Percentiles rank a stretch among this genome's conserved stretches.
Evolutionary conservation across 306 rosid genomes (phyloP).

Genomic region (Nissolia schottii): DNA sequence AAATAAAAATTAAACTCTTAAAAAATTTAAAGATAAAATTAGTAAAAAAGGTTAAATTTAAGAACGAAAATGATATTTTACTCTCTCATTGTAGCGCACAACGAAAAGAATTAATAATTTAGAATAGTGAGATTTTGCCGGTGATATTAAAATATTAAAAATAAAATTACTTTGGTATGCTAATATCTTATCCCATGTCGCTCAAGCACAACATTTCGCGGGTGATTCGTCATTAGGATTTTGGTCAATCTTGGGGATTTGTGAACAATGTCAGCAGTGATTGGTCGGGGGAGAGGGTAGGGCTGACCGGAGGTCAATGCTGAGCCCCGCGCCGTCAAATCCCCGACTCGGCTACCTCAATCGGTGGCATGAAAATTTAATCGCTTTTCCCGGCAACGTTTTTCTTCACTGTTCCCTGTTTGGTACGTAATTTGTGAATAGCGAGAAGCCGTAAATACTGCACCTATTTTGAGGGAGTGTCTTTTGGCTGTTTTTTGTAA

Average conservation of each 20-base stretch:
- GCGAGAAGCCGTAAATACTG: neutral
- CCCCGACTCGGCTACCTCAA: neutral
- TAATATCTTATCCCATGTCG: neutral
- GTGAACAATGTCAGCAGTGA: slow-evolving; percentile 25
- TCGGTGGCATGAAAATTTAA: neutral
- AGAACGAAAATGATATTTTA: no score
- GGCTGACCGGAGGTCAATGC: slow-evolving; percentile 50
- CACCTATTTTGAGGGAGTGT: neutral
- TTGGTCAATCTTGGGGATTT: slow-evolving; percentile 41
- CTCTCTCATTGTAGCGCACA: no score
- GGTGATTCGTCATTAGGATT: slow-evolving; percentile 8
- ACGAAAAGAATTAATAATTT: no score
- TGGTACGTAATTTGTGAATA: slow-evolving; percentile 13
- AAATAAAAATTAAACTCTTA: no score
- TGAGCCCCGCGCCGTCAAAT: slow-evolving; percentile 35
- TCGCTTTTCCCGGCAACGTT: slow-evolving; percentile 21
- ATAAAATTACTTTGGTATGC: neutral
- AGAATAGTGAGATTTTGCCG: no score
- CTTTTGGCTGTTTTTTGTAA: neutral
- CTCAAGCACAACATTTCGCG: slow-evolving; percentile 24
- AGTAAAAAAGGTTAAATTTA: no score
- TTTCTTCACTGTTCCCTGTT: neutral
- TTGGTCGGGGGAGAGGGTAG: neutral
- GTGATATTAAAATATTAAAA: no score
- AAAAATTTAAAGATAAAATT: no score